A percentile compares a stretch with the other conserved stretches of the same genome.
These are phyloP conservation scores for Fraxinus quadrangulata DNA, from an alignment of 257 asterid genomes.

Conservation along the genomic window DNA sequence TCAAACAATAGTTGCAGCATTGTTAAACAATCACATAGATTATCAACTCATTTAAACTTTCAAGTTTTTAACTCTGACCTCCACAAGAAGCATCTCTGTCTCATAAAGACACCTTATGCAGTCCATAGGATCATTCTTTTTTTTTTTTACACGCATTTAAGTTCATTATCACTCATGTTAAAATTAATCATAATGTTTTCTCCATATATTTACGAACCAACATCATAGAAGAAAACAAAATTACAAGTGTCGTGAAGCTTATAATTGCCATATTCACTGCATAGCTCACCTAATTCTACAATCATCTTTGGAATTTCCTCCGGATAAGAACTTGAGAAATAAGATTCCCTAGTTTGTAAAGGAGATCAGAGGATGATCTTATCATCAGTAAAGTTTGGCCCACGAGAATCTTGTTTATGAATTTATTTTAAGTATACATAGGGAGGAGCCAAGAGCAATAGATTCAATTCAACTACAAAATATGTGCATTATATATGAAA, in stretches of 20 bases:
- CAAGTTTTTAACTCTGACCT: too few species aligned
- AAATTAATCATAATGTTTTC: not conserved
- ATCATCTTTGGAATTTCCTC: slow-evolving; percentile 13
- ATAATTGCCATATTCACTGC: not conserved
- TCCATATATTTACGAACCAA: not conserved
- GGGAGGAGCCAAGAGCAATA: slow-evolving; percentile 13
- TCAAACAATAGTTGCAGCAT: not conserved
- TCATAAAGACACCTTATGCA: not conserved
- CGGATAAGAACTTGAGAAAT: not conserved
- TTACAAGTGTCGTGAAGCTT: not conserved
- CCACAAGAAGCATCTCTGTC: not conserved
- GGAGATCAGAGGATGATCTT: not conserved
- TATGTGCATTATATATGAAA: not conserved
- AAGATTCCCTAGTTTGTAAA: slow-evolving; percentile 19
- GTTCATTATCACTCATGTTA: not conserved
- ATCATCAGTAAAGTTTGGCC: slow-evolving; percentile 3
- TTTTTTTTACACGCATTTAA: not conserved
- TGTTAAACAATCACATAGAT: not conserved
- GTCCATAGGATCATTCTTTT: not conserved
- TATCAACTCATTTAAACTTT: not conserved
- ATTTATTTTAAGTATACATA: slow-evolving; percentile 3
- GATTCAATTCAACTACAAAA: not conserved
- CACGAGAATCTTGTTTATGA: not conserved
- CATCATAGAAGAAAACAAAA: slow-evolving; percentile 7
- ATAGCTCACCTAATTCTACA: slow-evolving; percentile 19